Evolutionary conservation across 768 basidiomycete species (phyloP).

Genomic region (Tylopilus cervinicoccineus): DNA sequence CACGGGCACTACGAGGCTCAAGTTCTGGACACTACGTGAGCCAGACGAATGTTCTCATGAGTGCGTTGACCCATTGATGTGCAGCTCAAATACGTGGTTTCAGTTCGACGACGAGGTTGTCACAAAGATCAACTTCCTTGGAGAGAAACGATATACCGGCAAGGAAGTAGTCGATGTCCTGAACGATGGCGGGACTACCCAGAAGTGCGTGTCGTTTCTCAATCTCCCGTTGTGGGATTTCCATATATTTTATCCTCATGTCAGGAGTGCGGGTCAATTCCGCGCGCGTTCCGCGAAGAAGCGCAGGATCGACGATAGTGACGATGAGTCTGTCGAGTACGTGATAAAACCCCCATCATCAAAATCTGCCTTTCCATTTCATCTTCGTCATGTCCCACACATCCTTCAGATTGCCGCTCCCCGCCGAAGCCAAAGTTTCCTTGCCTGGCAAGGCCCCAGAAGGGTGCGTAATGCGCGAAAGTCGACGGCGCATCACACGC

Average conservation of each 20-base stretch:
- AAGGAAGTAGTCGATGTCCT: constrained; percentile 30
- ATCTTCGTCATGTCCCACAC: constrained; percentile 9
- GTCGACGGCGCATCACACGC: constrained; percentile 44
- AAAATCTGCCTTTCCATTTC: constrained; percentile 14
- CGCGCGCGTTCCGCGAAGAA: constrained; percentile 43
- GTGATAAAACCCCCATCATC: constrained; percentile 18
- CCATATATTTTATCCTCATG: constrained; percentile 2
- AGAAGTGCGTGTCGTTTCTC: constrained; percentile 24
- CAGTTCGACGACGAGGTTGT: constrained; percentile 91
- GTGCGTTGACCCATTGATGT: constrained; percentile 3
- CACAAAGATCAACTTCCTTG: constrained; percentile 53
- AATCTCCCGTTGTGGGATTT: not conserved
- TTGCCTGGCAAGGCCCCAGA: constrained; percentile 37
- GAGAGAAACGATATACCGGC: constrained; percentile 37
- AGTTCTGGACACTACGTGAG: constrained; percentile 68
- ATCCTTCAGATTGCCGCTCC: constrained; percentile 19
- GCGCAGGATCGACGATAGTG: constrained; percentile 55
- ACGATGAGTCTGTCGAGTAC: constrained; percentile 43
- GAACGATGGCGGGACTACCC: constrained; percentile 19
- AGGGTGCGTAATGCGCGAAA: constrained; percentile 75
- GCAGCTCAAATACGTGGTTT: constrained; percentile 74
- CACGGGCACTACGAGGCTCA: constrained; percentile 88
- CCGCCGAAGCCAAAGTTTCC: constrained; percentile 20
- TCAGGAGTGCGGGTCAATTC: constrained; percentile 27
- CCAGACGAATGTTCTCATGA: constrained; percentile 2